Base-by-base conservation (phyloP, 306 rosid genomes). In the Trifolium pratense region DNA sequence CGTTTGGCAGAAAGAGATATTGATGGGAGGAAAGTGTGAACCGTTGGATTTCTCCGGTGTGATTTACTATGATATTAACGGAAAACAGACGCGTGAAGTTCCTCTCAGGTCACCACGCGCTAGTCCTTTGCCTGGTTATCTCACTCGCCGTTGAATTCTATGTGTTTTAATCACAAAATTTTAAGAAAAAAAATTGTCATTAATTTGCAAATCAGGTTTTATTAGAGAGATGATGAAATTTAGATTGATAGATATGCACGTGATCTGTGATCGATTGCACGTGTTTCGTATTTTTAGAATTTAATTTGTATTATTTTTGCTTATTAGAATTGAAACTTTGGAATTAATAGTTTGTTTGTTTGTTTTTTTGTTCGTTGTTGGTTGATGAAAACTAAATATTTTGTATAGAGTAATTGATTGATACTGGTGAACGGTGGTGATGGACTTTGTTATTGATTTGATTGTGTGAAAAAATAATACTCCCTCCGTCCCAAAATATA, bases 11-110 rank as follows among this genome's bases (percentile, higher is more conserved):
- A 79, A 83, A 80, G 71, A 90, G 75, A 95, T 90, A 42, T 13
- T 90, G 77, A 90, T 91, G 97, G 99, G 99, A 0, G 96, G 86
- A 32, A 95, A 95, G 79, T 91, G 97, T 5, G 87, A 87, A 71
- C 99, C 96, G 78, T 82, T 91, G 81, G 84, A 90, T 83, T 95
- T 86, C 78, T 87, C 96, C 0, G 99, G 96, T 26, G 92, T 42
- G 0, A 91, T 94, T 69, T 88, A 80, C 53, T 91, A 94, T 64
- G 97, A 94, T 23, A 65, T 62, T 29, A 21, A 76, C 66, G 97
- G 99, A 3, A 82, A 75, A 52, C 92, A 76, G 84, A 57, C 67
- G 58, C 66, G 39, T n/a, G 86, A 87, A n/a, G 23, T 78, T 7
- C 97, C 97, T 48, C 59, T 75, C 26, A 70, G 84, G 57, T 89